Evolutionary conservation across 805 yeast species (phyloP), one percentile per base, ranked within the genome.

Genomic region (Candida parachauliodes): DNA sequence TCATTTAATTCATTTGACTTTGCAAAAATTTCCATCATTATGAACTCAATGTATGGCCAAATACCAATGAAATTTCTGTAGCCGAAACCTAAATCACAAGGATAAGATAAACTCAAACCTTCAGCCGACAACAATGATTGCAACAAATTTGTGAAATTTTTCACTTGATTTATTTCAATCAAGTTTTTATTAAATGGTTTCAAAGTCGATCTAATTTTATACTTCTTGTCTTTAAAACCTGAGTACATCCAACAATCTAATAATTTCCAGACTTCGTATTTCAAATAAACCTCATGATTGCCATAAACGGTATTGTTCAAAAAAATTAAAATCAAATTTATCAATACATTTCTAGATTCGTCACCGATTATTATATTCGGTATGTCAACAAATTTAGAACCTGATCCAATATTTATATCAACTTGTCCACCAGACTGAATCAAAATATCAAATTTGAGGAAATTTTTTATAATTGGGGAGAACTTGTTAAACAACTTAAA

Each of bases 41-140:
- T 54, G 48, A 77, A 88, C 37, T 87, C 91, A 37, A 85, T 55
- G 49, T 89, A 91, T 2, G 93, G 88, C 77, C 88, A 77, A 5
- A 88, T 59, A 2, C 96, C 95, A 12, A 68, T 56, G 22, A 65
- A 54, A 31, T 55, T 74, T 48, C 95, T 71, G 45, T 79, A 74
- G 0, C 68, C 65, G 2, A 55, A 54, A 0, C 96, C 96, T 19
- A 88, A 55, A 36, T 72, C 76, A 5, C 64, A 48, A 1, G 95
- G 95, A 49, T 70, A 83, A 9, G 77, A 68, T 10, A 80, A 51
- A 4, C 50, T 39, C 23, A 75, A 71, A 19, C 41, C 40, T 4
- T 44, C 25, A 31, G 70, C 65, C 3, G 57, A 57, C 58, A 73
- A 39, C 36, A 82, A 60, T 7, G 49, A 61, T 2, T 68, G 65